These are phyloP conservation scores for Ustilago cynodontis DNA, from an alignment of 1,284 basidiomycete species.

Conservation along the genomic window DNA sequence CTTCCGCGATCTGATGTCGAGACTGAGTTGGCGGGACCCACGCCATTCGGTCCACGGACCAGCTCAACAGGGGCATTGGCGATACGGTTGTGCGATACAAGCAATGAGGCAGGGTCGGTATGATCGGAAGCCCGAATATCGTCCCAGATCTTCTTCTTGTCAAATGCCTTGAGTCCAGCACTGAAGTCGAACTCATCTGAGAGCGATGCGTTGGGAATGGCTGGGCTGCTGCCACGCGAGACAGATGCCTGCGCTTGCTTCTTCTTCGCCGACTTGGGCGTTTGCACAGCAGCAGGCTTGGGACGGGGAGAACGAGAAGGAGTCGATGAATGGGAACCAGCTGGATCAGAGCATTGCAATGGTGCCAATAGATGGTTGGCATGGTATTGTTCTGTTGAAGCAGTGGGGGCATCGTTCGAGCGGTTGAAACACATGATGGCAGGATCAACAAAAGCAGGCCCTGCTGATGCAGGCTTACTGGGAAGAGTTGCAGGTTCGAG, in stretches of 20 bases:
- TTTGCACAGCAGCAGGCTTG: slow-evolving; percentile 22
- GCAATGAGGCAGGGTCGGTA: slow-evolving; percentile 40
- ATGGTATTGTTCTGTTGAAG: slow-evolving; percentile 6
- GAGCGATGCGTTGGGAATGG: slow-evolving; percentile 31
- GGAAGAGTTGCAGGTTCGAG: not conserved
- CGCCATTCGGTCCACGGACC: slow-evolving; percentile 43
- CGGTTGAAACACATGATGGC: slow-evolving; percentile 34
- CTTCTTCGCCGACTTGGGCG: slow-evolving; percentile 34
- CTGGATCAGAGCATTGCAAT: slow-evolving; percentile 19
- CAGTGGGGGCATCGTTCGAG: not conserved
- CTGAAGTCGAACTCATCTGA: slow-evolving; percentile 48
- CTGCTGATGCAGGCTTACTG: slow-evolving; percentile 7
- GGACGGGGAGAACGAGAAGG: slow-evolving; percentile 49
- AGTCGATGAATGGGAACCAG: slow-evolving; percentile 35
- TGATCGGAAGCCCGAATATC: slow-evolving; percentile 50
- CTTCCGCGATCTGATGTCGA: slow-evolving; percentile 40
- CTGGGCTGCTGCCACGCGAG: slow-evolving; percentile 32
- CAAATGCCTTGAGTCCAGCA: slow-evolving; percentile 46
- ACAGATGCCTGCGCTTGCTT: slow-evolving; percentile 10
- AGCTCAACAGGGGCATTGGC: slow-evolving; percentile 21
- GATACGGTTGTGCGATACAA: slow-evolving; percentile 51
- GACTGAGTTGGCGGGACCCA: slow-evolving; percentile 43
- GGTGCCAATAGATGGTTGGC: slow-evolving; percentile 17
- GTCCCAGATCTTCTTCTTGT: slow-evolving; percentile 55
- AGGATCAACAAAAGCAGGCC: slow-evolving; percentile 21